Conservation (phyloP, 2,329 filamentous ascomycete species). For the Cercospora berteroae region DNA sequence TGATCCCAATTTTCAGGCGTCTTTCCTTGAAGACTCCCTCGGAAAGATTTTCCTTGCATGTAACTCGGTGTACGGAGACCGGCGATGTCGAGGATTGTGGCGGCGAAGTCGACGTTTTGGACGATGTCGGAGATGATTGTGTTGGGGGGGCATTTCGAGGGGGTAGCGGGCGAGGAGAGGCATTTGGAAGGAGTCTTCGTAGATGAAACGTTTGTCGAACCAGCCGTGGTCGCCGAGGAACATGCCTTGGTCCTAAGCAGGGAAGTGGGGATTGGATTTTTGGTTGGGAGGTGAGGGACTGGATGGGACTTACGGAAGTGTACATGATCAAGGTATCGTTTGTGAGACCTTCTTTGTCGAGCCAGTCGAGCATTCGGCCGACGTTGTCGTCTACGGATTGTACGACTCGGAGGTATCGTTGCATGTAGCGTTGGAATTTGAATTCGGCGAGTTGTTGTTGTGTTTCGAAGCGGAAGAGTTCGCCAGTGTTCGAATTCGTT, state of each 20-base stretch:
- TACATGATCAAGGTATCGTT: background rate
- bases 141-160: background rate
- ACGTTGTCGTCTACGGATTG: background rate
- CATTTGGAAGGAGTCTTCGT: slow-evolving; percentile 46
- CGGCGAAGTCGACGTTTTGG: background rate
- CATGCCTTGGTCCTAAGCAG: slow-evolving; percentile 46
- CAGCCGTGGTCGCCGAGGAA: slow-evolving; percentile 58
- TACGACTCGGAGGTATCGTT: background rate
- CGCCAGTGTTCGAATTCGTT: background rate
- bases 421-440: background rate
- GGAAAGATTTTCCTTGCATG: background rate
- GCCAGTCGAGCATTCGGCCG: background rate
- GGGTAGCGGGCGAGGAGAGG: background rate
- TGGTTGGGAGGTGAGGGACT: too few relatives aligned
- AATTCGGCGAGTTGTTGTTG: background rate
- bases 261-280: too few relatives aligned
- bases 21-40: background rate
- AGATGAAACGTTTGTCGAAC: slow-evolving; percentile 61
- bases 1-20: background rate
- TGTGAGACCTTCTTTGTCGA: background rate
- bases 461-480: background rate
- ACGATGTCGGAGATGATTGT: background rate
- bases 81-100: background rate
- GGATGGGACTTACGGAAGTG: background rate
- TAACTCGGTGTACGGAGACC: background rate